These are phyloP conservation scores for Exophiala phaeomuriformis DNA, from an alignment of 2,329 filamentous ascomycete species.

Conservation along the genomic window DNA sequence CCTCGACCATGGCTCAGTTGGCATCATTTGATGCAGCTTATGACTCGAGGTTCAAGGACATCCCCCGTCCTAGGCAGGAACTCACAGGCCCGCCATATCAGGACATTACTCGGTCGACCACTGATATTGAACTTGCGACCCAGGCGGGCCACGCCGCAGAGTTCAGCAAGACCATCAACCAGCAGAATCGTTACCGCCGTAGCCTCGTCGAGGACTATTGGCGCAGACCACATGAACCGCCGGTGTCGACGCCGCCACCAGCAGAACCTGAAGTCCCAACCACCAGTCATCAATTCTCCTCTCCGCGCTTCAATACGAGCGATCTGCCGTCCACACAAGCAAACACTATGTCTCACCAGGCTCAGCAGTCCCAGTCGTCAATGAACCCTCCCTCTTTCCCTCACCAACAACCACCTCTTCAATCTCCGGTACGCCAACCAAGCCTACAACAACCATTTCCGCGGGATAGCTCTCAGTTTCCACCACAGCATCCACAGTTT, in stretches of 20 bases:
- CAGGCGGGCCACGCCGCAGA: conserved; percentile 85
- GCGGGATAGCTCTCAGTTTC: conserved; percentile 57
- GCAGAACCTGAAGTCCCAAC: conserved; percentile 30
- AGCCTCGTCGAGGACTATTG: conserved; percentile 77
- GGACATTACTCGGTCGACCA: conserved; percentile 71
- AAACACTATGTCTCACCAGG: conserved; percentile 26
- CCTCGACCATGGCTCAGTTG: conserved; percentile 63
- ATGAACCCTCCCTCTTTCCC: conserved; percentile 61
- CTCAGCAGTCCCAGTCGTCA: conserved; percentile 37
- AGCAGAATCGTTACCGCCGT: conserved; percentile 68
- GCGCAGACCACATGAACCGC: conserved; percentile 73
- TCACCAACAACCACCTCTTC: conserved; percentile 64
- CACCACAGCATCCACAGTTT: conserved; percentile 30
- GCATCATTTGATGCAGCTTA: conserved; percentile 80
- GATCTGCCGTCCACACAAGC: conserved; percentile 22
- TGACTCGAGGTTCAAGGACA: conserved; percentile 75
- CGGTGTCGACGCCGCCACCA: conserved; percentile 44
- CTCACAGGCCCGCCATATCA: conserved; percentile 80
- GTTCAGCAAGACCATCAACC: conserved; percentile 76
- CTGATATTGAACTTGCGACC: conserved; percentile 69
- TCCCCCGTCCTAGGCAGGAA: conserved; percentile 82
- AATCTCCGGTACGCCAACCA: conserved; percentile 61
- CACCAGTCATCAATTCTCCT: conserved; percentile 20
- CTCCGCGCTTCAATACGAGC: conserved; percentile 19
- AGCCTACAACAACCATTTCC: conserved; percentile 53